Base-by-base conservation (phyloP, 1,284 basidiomycete genomes). In the Vanrija sp. region DNA sequence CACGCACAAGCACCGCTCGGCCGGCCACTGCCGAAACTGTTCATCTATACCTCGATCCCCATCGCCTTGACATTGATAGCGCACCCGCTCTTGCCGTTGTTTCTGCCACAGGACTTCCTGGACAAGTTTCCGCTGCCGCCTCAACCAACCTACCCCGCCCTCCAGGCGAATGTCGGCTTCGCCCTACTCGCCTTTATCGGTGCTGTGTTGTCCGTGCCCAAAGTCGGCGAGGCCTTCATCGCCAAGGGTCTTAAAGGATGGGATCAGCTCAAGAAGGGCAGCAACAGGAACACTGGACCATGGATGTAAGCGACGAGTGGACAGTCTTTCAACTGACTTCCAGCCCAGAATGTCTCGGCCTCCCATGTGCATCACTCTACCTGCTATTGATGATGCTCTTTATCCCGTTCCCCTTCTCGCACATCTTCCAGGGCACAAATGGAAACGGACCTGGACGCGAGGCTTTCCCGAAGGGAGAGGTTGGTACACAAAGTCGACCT, bases 311-410 rank as follows among this genome's bases (percentile, higher is more conserved):
- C 82, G 19, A 48, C 45, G 34, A 39, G 15, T 19, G 16, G 6
- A n/a, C 7, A 2, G 34, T 12, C 9, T 12, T 34, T 12, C 12
- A 15, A 12, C 34, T 34, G 1, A 34, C 34, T 12, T n/a, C 6
- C 67, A 97, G 94, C 67, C 94, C 96, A 38, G 96, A 99, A 78
- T 91, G 89, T 60, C 83, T 89, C 58, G 95, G 96, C 1, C 83
- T 98, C 43, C 87, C 96, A 44, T 89, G 88, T 63, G 93, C 94
- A 1, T 84, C 87, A 1, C 82, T 94, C 53, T 98, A 98, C 74
- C 88, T 98, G 58, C 81, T 91, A 15, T 75, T 87, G 39, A 79
- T 97, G 65, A 89, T 90, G 61, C 78, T 91, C 6, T 93, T 93
- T 70, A 92, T 92, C 60, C 91, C 91, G 0, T 92, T 92, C 66